phyloP scores from a whole-genome alignment of 1,284 basidiomycete species.

The Xerocomus minutiporus region DNA sequence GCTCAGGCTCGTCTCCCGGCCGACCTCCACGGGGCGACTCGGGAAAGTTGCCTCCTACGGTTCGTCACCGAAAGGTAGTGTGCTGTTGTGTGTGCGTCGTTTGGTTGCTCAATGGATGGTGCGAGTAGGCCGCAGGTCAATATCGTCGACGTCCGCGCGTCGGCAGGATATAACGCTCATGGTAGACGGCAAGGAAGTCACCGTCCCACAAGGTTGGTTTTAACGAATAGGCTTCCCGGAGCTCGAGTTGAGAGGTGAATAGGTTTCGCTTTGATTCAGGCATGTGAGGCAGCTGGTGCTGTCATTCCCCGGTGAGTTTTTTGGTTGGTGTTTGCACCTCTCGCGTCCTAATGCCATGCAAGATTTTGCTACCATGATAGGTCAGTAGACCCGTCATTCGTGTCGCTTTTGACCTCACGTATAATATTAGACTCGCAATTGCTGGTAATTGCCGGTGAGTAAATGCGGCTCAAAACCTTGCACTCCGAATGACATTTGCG shows the following conservation, averaged over 20 bases:
- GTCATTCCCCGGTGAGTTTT: constrained; percentile 64
- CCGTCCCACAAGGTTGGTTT: constrained; percentile 79
- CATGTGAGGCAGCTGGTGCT: constrained; percentile 84
- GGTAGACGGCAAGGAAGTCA: constrained; percentile 90
- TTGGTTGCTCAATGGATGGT: constrained; percentile 2
- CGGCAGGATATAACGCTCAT: constrained; percentile 84
- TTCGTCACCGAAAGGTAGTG: constrained; percentile 41
- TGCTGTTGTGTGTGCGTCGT: constrained; percentile 2
- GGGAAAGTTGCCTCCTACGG: constrained; percentile 52
- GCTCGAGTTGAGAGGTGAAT: constrained; percentile 13
- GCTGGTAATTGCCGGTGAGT: constrained; percentile 92
- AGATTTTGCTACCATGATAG: constrained; percentile 95
- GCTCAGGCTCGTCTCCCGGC: constrained; percentile 63
- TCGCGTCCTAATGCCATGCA: constrained; percentile 8
- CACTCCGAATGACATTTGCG: constrained; percentile 9
- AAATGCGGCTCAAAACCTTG: not conserved
- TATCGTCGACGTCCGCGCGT: constrained; percentile 61
- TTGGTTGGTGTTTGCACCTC: not conserved
- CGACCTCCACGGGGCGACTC: constrained; percentile 61
- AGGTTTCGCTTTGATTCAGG: constrained; percentile 95
- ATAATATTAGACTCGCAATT: constrained; percentile 68
- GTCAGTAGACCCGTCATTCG: constrained; percentile 33
- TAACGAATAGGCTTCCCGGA: constrained; percentile 2
- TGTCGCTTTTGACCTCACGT: constrained; percentile 17
- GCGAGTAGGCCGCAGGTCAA: constrained; percentile 48